Evolutionary conservation across 192 early-diverging fungal species (phyloP).

Genomic region (Coemansia biformis): DNA sequence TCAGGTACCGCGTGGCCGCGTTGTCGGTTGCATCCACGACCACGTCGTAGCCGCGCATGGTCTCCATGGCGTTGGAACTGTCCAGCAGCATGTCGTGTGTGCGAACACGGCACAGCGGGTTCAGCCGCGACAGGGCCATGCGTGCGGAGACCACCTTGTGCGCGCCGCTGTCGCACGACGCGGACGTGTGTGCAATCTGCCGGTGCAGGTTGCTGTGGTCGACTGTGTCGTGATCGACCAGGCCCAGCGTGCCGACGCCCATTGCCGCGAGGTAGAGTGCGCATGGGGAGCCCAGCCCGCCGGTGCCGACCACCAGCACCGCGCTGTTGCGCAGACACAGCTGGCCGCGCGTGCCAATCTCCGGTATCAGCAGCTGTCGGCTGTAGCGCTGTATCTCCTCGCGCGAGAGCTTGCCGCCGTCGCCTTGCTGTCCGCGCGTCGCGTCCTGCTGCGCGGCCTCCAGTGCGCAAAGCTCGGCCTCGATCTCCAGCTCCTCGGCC

Average conservation of each 20-base stretch:
- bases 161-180: slow-evolving; percentile 47
- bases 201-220: slow-evolving; percentile 91
- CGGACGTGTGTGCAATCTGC: slow-evolving; percentile 87
- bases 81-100: slow-evolving; percentile 71
- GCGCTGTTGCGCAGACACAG: slow-evolving; percentile 64
- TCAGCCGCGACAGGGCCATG: slow-evolving; percentile 55
- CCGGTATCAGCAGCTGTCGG: slow-evolving; percentile 79
- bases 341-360: slow-evolving; percentile 70
- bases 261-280: slow-evolving; percentile 83
- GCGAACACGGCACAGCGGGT: slow-evolving; percentile 58
- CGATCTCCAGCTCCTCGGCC: slow-evolving; percentile 34
- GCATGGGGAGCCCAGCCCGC: slow-evolving; percentile 87
- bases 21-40: slow-evolving; percentile 93
- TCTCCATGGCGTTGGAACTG: slow-evolving; percentile 71
- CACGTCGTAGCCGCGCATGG: slow-evolving; percentile 72
- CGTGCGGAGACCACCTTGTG: slow-evolving; percentile 77
- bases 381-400: slow-evolving; percentile 77
- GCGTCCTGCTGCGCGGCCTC: slow-evolving; percentile 3
- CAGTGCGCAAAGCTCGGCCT: slow-evolving; percentile 29
- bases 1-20: slow-evolving; percentile 87
- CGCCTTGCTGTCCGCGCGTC: neutral
- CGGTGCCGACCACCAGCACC: slow-evolving; percentile 87
- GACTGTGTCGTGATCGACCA: slow-evolving; percentile 88
- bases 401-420: slow-evolving; percentile 45
- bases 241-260: slow-evolving; percentile 82